Evolutionary conservation across 257 asterid genomes (phyloP).

Genomic region (Craterostigma plantagineum): DNA sequence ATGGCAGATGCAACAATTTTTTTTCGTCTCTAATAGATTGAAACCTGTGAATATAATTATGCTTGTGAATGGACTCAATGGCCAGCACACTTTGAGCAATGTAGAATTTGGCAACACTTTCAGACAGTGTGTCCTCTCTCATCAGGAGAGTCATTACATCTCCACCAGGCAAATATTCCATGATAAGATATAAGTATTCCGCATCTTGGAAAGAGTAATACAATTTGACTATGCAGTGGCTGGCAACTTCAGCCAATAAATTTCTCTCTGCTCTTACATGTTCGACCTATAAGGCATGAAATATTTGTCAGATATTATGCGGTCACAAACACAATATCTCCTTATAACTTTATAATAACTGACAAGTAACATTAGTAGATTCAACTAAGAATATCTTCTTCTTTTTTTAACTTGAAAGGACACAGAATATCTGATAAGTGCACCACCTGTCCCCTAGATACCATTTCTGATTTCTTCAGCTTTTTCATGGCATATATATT

Average conservation of each 20-base stretch:
- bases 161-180: constrained; percentile 99
- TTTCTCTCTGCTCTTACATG: constrained; percentile 96
- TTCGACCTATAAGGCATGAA: constrained; percentile 44
- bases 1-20: no score
- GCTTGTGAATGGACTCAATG: constrained; percentile 90
- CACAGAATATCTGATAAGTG: constrained; percentile 6
- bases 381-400: background rate
- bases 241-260: constrained; percentile 87
- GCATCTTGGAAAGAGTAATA: constrained; percentile 95
- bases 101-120: constrained; percentile 76
- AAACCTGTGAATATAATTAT: constrained; percentile 84
- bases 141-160: constrained; percentile 95
- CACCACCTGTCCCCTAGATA: constrained; percentile 86
- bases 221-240: constrained; percentile 82
- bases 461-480: constrained; percentile 95
- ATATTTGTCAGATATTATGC: constrained; percentile 4
- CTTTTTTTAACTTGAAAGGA: background rate
- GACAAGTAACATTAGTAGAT: background rate
- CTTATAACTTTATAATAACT: background rate
- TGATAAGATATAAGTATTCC: constrained; percentile 73
- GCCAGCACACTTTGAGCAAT: constrained; percentile 90
- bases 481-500: constrained; percentile 97
- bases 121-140: constrained; percentile 81
- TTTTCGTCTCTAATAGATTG: no score
- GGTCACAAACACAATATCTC: constrained; percentile 7